Base-by-base conservation (phyloP, 441 rosid species). In the Gossypium gossypioides region DNA sequence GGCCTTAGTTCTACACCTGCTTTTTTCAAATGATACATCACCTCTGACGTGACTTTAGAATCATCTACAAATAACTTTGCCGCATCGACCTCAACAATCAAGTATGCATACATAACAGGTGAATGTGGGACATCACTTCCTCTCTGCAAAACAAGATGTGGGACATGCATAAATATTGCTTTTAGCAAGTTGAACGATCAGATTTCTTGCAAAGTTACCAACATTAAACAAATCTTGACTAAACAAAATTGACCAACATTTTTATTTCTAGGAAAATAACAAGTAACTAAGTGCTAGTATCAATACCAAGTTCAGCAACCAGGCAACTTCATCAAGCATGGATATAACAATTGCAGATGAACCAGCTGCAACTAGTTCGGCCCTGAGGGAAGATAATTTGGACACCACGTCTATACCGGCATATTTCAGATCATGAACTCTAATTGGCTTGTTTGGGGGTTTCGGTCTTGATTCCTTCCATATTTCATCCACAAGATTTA, bases 311-410 rank as follows among this genome's bases (percentile, higher is more conserved):
- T 95, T 95, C 78, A 95, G 87, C 73, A 91, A 79, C 99, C 97
- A 95, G 57, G 99, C 96, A 76, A 92, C 85, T 82, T 95, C 99
- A 85, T 95, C 97, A 79, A 92, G 99, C 97, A 89, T 89, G 18
- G 97, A 95, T 72, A 92, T 83, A 65, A 89, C 86, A 46, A 91
- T 91, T 69, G 97, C 91, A 74, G 93, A 92, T 72, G 97, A 79
- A 62, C 91, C 93, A 1, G 90, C 87, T 68, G 79, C 91, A 73
- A 75, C 81, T 59, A 95, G 85, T 78, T 86, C 86, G 18, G 89
- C 83, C 77, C 96, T 88, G 78, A 95, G 79, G 78, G 82, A 72
- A 62, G 88, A 78, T 72, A 92, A 78, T 77, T 95, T 95, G 54
- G 97, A 87, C 51, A 77, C 81, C 72, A 81, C 97, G 76, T 92